These are phyloP conservation scores for Dactylellina drechsleri DNA, from an alignment of 2,329 filamentous ascomycete species.

Conservation along the genomic window DNA sequence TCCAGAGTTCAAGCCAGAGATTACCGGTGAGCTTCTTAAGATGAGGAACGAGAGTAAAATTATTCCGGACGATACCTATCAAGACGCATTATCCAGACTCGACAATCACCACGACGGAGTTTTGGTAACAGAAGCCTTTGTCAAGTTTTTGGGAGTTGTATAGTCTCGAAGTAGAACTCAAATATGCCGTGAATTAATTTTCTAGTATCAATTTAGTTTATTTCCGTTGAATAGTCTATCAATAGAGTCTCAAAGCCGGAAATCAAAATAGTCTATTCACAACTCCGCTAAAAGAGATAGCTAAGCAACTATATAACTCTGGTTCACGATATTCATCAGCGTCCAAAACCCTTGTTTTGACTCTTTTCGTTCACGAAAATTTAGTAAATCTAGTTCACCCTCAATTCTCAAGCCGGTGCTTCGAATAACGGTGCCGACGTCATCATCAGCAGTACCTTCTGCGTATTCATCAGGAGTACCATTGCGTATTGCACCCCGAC, in stretches of 20 bases:
- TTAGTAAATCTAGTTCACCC: slow-evolving; percentile 11
- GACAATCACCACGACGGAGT: slow-evolving; percentile 80
- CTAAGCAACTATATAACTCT: background rate
- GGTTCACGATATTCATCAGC: slow-evolving; percentile 9
- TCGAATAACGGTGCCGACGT: background rate
- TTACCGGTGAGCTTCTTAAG: slow-evolving; percentile 75
- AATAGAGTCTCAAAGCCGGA: too few species aligned
- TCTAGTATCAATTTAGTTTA: background rate
- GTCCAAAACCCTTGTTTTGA: slow-evolving; percentile 30
- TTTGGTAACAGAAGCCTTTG: slow-evolving; percentile 76
- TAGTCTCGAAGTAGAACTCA: background rate
- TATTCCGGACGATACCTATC: slow-evolving; percentile 74
- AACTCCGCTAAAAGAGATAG: too few species aligned
- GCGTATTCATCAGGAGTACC: slow-evolving; percentile 7
- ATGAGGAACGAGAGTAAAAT: slow-evolving; percentile 74
- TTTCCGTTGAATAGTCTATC: too few species aligned
- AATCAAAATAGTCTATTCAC: too few species aligned
- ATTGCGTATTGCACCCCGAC: slow-evolving; percentile 32
- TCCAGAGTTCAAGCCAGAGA: slow-evolving; percentile 80
- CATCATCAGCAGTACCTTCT: background rate
- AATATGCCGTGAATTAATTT: too few species aligned
- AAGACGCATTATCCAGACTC: slow-evolving; percentile 75
- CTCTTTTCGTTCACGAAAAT: slow-evolving; percentile 11
- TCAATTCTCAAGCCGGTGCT: slow-evolving; percentile 1
- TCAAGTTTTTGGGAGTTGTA: slow-evolving; percentile 72